A percentile compares a stretch with the other conserved stretches of the same genome.
phyloP scores from a whole-genome alignment of 2,329 filamentous ascomycete genomes.

The Epichloe bromicola region DNA sequence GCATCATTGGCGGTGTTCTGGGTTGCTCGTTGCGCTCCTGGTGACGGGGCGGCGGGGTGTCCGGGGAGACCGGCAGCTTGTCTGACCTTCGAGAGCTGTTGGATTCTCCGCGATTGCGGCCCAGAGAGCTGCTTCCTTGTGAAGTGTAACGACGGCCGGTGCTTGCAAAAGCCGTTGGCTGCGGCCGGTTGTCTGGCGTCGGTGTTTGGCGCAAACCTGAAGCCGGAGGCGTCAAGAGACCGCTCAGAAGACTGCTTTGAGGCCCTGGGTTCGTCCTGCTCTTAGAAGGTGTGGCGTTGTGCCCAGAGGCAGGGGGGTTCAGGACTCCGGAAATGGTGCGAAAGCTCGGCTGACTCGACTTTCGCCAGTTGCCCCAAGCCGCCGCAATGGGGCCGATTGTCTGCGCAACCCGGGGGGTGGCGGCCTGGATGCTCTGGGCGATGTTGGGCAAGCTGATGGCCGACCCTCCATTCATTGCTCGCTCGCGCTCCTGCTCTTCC shows the following conservation, averaged over 20 bases:
- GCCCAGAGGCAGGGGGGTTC: constrained; percentile 30
- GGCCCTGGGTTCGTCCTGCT: constrained; percentile 38
- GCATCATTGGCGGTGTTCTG: constrained; percentile 51
- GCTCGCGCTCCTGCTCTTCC: constrained; percentile 91
- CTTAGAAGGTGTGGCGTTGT: constrained; percentile 47
- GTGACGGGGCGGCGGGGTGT: constrained; percentile 29
- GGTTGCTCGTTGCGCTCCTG: constrained; percentile 27
- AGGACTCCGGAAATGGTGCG: constrained; percentile 34
- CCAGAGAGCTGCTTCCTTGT: constrained; percentile 20
- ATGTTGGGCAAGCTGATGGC: constrained; percentile 60
- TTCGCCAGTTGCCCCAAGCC: constrained; percentile 95
- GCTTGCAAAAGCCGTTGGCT: constrained; percentile 48
- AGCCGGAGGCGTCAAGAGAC: constrained; percentile 79
- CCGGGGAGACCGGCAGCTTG: constrained; percentile 24
- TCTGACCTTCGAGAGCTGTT: constrained; percentile 25
- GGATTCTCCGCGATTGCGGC: constrained; percentile 16
- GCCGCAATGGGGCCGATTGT: constrained; percentile 66
- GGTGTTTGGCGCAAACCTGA: constrained; percentile 55
- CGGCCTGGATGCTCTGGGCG: constrained; percentile 63
- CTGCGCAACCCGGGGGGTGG: constrained; percentile 67
- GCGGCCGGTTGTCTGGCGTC: constrained; percentile 25
- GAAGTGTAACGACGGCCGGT: constrained; percentile 46
- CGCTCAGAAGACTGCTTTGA: constrained; percentile 53
- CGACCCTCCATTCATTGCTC: constrained; percentile 60
- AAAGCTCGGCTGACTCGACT: constrained; percentile 42